Conservation (phyloP, 371 early-diverging fungal genomes). For the Vairimorpha ceranae region DNA sequence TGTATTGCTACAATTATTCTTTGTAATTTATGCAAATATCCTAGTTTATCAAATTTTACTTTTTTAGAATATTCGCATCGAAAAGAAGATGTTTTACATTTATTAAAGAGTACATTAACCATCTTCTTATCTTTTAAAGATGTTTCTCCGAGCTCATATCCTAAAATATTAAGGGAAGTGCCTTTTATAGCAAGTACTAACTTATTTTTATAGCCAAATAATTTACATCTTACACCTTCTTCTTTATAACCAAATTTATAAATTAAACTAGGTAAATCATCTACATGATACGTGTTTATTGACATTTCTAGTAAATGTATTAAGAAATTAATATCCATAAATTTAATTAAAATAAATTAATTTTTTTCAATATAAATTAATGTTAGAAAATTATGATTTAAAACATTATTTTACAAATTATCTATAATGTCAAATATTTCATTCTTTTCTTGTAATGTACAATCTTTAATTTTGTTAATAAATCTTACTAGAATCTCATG, state of each 20-base stretch:
- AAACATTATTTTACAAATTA: too few relatives aligned
- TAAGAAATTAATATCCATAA: neutral
- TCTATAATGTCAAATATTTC: too few relatives aligned
- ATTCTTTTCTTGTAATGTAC: too few relatives aligned
- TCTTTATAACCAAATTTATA: constrained; percentile 15
- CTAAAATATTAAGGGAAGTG: constrained; percentile 31
- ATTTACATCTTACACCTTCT: constrained; percentile 34
- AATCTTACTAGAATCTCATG: too few relatives aligned
- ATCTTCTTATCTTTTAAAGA: constrained; percentile 20
- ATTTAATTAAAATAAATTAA: too few relatives aligned
- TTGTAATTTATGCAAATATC: constrained; percentile 16
- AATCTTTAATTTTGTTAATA: too few relatives aligned
- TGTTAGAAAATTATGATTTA: too few relatives aligned
- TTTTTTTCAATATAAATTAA: neutral
- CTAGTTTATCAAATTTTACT: neutral
- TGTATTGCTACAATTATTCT: constrained; percentile 1
- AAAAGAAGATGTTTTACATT: neutral
- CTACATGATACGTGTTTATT: constrained; percentile 1
- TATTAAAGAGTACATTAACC: constrained; percentile 36
- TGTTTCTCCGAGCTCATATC: constrained; percentile 20
- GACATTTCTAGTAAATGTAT: neutral
- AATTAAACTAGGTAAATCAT: neutral
- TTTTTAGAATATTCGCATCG: constrained; percentile 19
- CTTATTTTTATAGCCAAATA: constrained; percentile 4
- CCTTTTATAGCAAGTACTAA: constrained; percentile 47